phyloP scores from a whole-genome alignment of 2,329 filamentous ascomycete species.

The Keithomyces neogunnii region DNA sequence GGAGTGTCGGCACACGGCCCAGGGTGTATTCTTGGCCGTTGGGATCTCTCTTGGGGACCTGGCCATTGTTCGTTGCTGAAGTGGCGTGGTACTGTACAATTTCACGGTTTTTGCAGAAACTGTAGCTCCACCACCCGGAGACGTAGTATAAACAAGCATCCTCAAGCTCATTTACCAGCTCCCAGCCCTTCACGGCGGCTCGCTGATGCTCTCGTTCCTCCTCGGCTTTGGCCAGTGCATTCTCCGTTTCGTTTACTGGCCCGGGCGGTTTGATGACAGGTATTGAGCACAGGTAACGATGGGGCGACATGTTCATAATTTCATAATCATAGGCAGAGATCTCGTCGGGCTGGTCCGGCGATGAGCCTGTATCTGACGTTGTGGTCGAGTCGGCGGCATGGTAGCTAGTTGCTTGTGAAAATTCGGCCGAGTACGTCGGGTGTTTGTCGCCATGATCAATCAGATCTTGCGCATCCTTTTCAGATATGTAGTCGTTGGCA shows the following conservation, averaged over 20 bases:
- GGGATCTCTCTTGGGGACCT: slow-evolving; percentile 70
- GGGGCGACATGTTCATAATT: slow-evolving; percentile 60
- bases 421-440: slow-evolving; percentile 30
- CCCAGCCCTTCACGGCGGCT: slow-evolving; percentile 70
- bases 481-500: slow-evolving; percentile 61
- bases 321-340: slow-evolving; percentile 45
- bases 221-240: slow-evolving; percentile 59
- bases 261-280: slow-evolving; percentile 55
- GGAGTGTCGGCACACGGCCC: slow-evolving; percentile 42
- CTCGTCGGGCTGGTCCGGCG: slow-evolving; percentile 24
- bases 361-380: slow-evolving; percentile 9
- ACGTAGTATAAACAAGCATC: slow-evolving; percentile 76
- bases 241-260: slow-evolving; percentile 56
- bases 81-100: slow-evolving; percentile 88
- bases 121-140: slow-evolving; percentile 93
- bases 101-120: slow-evolving; percentile 82
- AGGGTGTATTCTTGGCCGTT: slow-evolving; percentile 69
- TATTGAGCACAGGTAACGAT: slow-evolving; percentile 76
- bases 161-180: slow-evolving; percentile 70
- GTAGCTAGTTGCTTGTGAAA: slow-evolving; percentile 30
- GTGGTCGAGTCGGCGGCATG: slow-evolving; percentile 7
- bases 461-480: slow-evolving; percentile 57
- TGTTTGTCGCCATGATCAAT: slow-evolving; percentile 34
- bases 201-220: slow-evolving; percentile 72
- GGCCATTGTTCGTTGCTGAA: slow-evolving; percentile 55